Conservation (phyloP, 2,329 filamentous ascomycete genomes). For the Chaetoscypha palmicola region DNA sequence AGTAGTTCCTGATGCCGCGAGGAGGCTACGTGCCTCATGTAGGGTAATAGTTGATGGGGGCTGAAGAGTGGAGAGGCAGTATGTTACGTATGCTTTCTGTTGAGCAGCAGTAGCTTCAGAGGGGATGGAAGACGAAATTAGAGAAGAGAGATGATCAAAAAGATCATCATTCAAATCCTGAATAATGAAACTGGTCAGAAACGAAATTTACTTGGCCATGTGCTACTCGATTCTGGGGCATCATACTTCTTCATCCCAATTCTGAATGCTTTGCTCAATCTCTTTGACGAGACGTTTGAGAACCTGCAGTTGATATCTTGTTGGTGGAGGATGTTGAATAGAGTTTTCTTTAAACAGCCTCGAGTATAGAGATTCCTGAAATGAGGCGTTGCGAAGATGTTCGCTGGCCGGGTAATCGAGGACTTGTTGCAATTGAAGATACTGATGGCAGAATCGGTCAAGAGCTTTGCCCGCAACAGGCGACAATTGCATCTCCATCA, state of each 20-base stretch:
- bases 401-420: conserved; percentile 57
- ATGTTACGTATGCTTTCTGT: conserved; percentile 68
- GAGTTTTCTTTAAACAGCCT: conserved; percentile 57
- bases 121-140: conserved; percentile 58
- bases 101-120: conserved; percentile 60
- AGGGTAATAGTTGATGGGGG: conserved; percentile 45
- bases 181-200: too few relatives aligned
- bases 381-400: conserved; percentile 49
- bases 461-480: too few relatives aligned
- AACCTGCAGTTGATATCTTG: conserved; percentile 62
- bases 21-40: conserved; percentile 60
- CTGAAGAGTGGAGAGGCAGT: conserved; percentile 35
- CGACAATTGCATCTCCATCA: too few relatives aligned
- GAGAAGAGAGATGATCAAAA: conserved; percentile 58
- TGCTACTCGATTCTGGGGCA: too few relatives aligned
- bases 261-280: conserved; percentile 67
- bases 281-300: conserved; percentile 65
- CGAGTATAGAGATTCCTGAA: conserved; percentile 61
- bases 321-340: conserved; percentile 53
- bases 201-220: too few relatives aligned
- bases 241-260: conserved; percentile 84
- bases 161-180: conserved; percentile 82
- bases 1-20: conserved; percentile 66
- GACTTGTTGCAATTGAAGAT: conserved; percentile 63
- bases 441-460: conserved; percentile 62